These are phyloP conservation scores for Effrenium voratum DNA, from an alignment of 73 alveolate species.

Conservation along the genomic window DNA sequence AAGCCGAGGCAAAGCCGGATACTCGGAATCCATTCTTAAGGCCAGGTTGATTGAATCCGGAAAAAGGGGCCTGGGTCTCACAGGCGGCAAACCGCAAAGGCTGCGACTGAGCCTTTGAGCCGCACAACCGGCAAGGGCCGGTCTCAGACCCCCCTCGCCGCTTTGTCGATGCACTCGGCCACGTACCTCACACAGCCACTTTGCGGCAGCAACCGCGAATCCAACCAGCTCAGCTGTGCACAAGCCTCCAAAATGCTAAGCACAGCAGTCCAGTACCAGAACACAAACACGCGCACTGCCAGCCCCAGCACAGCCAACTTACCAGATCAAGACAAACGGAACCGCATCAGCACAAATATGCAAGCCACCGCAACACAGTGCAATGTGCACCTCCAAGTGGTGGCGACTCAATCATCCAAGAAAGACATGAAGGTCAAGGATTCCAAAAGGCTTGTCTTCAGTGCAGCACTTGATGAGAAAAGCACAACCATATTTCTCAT, in stretches of 20 bases:
- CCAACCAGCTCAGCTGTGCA: not conserved
- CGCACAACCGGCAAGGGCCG: not conserved
- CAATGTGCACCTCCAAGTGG: not conserved
- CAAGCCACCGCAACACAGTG: not conserved
- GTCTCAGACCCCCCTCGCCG: slow-evolving; percentile 11
- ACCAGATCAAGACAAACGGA: not conserved
- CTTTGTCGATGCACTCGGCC: slow-evolving; percentile 71
- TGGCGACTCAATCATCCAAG: not conserved
- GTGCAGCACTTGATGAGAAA: not conserved
- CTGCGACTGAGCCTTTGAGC: not conserved
- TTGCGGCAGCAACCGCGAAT: not conserved
- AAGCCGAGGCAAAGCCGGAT: not conserved
- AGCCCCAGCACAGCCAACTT: too few relatives aligned
- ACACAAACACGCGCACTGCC: not conserved
- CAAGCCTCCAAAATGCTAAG: not conserved
- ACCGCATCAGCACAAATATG: not conserved
- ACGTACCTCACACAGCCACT: slow-evolving; percentile 4
- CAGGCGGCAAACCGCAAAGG: not conserved
- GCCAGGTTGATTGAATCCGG: too few relatives aligned
- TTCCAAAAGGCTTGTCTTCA: not conserved
- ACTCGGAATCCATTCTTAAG: too few relatives aligned
- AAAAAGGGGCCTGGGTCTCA: not conserved
- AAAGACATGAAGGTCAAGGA: too few relatives aligned
- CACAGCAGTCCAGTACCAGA: not conserved
- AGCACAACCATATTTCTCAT: not conserved